phyloP scores from a whole-genome alignment of 495 filamentous ascomycete species.

The Daldinia loculata region DNA sequence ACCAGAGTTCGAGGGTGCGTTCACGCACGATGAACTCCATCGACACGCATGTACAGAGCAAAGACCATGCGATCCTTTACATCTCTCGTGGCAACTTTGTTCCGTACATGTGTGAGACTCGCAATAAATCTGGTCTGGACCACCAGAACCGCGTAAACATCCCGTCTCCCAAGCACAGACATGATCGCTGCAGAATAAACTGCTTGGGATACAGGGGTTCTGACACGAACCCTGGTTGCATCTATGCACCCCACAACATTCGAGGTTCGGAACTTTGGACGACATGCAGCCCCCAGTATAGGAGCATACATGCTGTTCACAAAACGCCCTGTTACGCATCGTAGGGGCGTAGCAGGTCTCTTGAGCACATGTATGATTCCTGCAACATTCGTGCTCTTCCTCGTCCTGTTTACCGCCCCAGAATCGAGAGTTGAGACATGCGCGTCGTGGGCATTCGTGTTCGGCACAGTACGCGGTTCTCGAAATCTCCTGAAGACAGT shows the following conservation, averaged over 20 bases:
- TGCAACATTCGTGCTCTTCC: conserved; percentile 31
- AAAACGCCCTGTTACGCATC: conserved; percentile 27
- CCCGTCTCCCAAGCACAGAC: conserved; percentile 31
- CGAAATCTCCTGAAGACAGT: conserved; percentile 13
- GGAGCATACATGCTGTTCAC: conserved; percentile 28
- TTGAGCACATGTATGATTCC: conserved; percentile 25
- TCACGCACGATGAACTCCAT: conserved; percentile 27
- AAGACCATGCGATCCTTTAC: conserved; percentile 26
- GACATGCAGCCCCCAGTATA: conserved; percentile 23
- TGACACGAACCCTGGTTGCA: conserved; percentile 17
- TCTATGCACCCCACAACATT: conserved; percentile 23
- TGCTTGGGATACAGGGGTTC: conserved; percentile 20
- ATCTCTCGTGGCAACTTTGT: conserved; percentile 16
- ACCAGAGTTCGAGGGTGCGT: conserved; percentile 15
- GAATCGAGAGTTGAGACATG: conserved; percentile 26
- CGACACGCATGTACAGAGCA: conserved; percentile 32
- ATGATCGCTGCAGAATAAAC: conserved; percentile 33
- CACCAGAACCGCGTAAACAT: conserved; percentile 22
- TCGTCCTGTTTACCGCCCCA: conserved; percentile 19
- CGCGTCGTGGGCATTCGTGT: conserved; percentile 32
- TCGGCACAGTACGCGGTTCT: conserved; percentile 22
- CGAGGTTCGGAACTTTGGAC: conserved; percentile 13
- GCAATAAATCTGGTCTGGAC: conserved; percentile 29
- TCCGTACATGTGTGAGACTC: conserved; percentile 30
- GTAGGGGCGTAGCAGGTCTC: conserved; percentile 23